These are phyloP conservation scores for Candida pini DNA, from an alignment of 805 yeast genomes.

Conservation along the genomic window DNA sequence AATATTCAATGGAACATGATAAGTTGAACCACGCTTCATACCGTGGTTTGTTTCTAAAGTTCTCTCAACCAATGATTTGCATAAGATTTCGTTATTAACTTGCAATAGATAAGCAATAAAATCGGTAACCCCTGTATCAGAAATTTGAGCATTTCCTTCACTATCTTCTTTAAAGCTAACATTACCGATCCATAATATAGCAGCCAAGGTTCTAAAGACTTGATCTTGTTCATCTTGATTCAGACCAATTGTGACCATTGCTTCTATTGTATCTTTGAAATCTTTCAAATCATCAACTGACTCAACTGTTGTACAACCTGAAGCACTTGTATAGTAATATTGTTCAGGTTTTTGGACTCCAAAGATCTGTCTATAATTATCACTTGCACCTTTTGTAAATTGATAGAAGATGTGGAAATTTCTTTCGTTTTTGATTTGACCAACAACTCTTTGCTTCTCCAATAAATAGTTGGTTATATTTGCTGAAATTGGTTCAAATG, in stretches of 20 bases:
- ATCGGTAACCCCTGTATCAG: slow-evolving; percentile 87
- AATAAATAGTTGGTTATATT: slow-evolving; percentile 91
- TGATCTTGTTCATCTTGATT: slow-evolving; percentile 80
- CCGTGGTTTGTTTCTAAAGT: slow-evolving; percentile 89
- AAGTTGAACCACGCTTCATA: slow-evolving; percentile 82
- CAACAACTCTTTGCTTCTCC: slow-evolving; percentile 96
- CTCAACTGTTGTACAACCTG: slow-evolving; percentile 80
- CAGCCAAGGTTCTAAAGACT: slow-evolving; percentile 78
- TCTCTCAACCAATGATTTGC: slow-evolving; percentile 68
- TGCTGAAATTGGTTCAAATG: slow-evolving; percentile 88
- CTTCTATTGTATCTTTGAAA: slow-evolving; percentile 71
- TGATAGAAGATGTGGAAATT: slow-evolving; percentile 97
- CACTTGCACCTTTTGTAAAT: slow-evolving; percentile 86
- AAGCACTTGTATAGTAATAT: slow-evolving; percentile 80
- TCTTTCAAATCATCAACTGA: slow-evolving; percentile 82
- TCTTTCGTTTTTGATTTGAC: slow-evolving; percentile 87
- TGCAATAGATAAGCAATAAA: slow-evolving; percentile 90
- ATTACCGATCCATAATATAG: slow-evolving; percentile 93
- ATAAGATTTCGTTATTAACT: slow-evolving; percentile 63
- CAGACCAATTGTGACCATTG: slow-evolving; percentile 87
- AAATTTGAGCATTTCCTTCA: slow-evolving; percentile 75
- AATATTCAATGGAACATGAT: slow-evolving; percentile 86
- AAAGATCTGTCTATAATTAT: slow-evolving; percentile 69
- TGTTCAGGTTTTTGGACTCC: slow-evolving; percentile 96
- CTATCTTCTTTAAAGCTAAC: slow-evolving; percentile 79